Evolutionary conservation across 331 rosid genomes (phyloP), one percentile per base, ranked within the genome.

Genomic region (Ulmus americana): DNA sequence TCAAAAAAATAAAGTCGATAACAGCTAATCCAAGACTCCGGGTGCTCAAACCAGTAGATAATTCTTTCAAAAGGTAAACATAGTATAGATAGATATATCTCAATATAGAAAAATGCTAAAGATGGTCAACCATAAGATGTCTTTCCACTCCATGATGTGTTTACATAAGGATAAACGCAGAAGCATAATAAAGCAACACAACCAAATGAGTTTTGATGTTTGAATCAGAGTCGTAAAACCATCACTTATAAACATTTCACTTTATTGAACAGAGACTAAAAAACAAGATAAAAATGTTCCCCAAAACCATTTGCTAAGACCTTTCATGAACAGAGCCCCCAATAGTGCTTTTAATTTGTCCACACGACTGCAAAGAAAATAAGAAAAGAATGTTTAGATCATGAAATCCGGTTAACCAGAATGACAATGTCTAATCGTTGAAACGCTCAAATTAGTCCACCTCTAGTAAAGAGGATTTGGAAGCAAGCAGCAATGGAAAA

Each of bases 251-350:
- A 69, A 51, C 47, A 50, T 8, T 41, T 41, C 75, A 68, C 18
- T 72, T 72, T 68, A 72, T 73, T 63, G 11, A 63, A 52, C 72
- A 38, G 69, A 67, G 62, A 69, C 65, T 16, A 54, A 60, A 54
- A 43, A 69, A 28, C 35, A 28, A 28, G 35, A 28, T 28, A 28
- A 44, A 10, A 39, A 52, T 8, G 53, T 39, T 42, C 43, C 59
- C n/a, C 35, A 8, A 48, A n/a, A 10, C 55, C 45, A 20, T 71
- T 54, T 61, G 59, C 73, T 15, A 13, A 28, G 55, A 50, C 45
- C 45, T n/a, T 61, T 4, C 48, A 55, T 12, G n/a, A 38, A 50
- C 63, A 52, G 54, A 68, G 39, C 16, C 44, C 58, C 16, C 44
- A 53, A 62, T 59, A 2, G 28, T 11, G 63, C 45, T 48, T 45